These are phyloP conservation scores for Cladosporium oxysporum DNA, from an alignment of 2,329 filamentous ascomycete species.

Conservation along the genomic window DNA sequence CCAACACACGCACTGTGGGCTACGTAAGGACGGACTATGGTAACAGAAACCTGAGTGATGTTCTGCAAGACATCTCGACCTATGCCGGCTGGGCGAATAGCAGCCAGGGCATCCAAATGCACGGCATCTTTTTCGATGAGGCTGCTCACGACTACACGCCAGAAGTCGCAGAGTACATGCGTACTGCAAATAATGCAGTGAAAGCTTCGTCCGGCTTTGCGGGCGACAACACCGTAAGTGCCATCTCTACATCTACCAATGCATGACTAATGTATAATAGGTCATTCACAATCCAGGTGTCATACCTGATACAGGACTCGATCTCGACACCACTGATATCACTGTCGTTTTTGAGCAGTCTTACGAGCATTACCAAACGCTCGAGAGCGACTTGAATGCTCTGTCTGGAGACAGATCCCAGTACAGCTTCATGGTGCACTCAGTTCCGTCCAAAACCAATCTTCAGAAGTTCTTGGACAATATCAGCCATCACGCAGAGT, in stretches of 20 bases:
- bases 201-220: slow-evolving; percentile 23
- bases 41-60: slow-evolving; percentile 24
- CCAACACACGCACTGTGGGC: slow-evolving; percentile 32
- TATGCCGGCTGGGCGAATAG: slow-evolving; percentile 32
- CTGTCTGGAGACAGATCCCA: slow-evolving; percentile 22
- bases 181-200: slow-evolving; percentile 24
- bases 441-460: slow-evolving; percentile 23
- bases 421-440: slow-evolving; percentile 27
- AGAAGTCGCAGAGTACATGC: slow-evolving; percentile 21
- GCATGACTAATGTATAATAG: slow-evolving; percentile 16
- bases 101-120: slow-evolving; percentile 21
- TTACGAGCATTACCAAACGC: slow-evolving; percentile 20
- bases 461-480: slow-evolving; percentile 23
- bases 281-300: slow-evolving; percentile 30
- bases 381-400: slow-evolving; percentile 16
- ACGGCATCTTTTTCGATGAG: slow-evolving; percentile 35
- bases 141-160: slow-evolving; percentile 23
- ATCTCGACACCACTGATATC: slow-evolving; percentile 25
- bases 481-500: slow-evolving; percentile 21
- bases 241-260: neutral
- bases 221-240: slow-evolving; percentile 22
- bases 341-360: slow-evolving; percentile 29
- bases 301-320: slow-evolving; percentile 23
- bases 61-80: slow-evolving; percentile 28
- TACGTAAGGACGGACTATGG: slow-evolving; percentile 32